Evolutionary conservation across 2,329 filamentous ascomycete species (phyloP).

Genomic region (Pleoardoris graminearum): DNA sequence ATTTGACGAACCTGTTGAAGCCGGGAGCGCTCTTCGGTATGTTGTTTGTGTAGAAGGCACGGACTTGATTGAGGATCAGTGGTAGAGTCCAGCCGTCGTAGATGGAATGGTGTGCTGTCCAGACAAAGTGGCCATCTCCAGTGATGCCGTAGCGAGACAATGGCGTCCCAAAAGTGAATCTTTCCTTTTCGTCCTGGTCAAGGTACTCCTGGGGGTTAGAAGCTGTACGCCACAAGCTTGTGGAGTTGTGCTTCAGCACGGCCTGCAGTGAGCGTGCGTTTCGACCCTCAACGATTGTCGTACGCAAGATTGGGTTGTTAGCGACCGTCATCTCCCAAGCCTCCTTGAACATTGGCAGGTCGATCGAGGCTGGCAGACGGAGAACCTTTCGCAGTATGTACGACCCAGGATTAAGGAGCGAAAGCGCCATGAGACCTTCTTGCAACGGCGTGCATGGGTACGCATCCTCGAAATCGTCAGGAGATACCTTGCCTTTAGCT

Average conservation of each 20-base stretch:
- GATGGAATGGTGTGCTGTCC: slow-evolving; percentile 28
- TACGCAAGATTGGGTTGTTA: slow-evolving; percentile 50
- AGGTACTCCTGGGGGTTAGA: neutral
- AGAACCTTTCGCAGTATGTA: neutral
- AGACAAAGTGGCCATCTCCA: slow-evolving; percentile 19
- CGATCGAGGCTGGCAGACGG: neutral
- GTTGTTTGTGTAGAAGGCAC: slow-evolving; percentile 3
- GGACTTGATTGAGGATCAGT: neutral
- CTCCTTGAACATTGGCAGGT: slow-evolving; percentile 36
- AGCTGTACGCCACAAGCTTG: slow-evolving; percentile 1
- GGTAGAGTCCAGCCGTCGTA: slow-evolving; percentile 26
- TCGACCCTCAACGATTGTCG: slow-evolving; percentile 30
- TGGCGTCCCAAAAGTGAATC: neutral
- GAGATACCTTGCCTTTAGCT: no score
- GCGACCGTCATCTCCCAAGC: slow-evolving; percentile 49
- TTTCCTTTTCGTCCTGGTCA: neutral
- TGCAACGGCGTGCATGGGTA: neutral
- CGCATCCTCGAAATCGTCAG: no score
- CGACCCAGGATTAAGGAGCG: neutral
- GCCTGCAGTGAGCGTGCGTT: neutral
- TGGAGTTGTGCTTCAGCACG: neutral
- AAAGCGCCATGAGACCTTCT: slow-evolving; percentile 1
- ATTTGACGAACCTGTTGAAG: slow-evolving; percentile 1
- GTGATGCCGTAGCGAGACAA: slow-evolving; percentile 17
- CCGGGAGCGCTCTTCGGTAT: neutral